Evolutionary conservation across 306 rosid species (phyloP).

Genomic region (Trichosanthes cucumerina): DNA sequence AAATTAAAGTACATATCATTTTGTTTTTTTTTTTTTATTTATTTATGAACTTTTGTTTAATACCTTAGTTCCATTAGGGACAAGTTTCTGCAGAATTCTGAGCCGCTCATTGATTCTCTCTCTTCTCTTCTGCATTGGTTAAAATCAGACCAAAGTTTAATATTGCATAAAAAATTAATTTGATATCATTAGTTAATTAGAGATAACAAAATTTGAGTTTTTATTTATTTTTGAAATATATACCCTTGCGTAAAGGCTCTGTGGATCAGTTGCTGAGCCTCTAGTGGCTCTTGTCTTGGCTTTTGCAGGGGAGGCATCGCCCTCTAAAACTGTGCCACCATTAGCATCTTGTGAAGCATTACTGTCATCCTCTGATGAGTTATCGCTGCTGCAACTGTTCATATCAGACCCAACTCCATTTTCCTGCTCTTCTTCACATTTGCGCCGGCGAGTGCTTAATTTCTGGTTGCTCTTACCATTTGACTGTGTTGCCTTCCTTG

Average conservation of each 20-base stretch:
- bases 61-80: conserved; percentile 20
- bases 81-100: conserved; percentile 5
- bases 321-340: not conserved
- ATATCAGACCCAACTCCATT: not conserved
- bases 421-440: conserved; percentile 15
- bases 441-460: not conserved
- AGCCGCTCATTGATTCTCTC: conserved; percentile 12
- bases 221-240: not conserved
- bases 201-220: not conserved
- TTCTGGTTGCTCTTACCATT: conserved; percentile 29
- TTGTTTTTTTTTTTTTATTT: not conserved
- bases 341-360: not conserved
- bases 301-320: not conserved
- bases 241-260: conserved; percentile 14
- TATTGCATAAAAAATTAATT: not conserved
- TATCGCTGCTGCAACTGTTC: not conserved
- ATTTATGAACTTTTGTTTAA: not conserved
- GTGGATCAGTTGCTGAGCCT: conserved; percentile 12
- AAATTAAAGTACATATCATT: not conserved
- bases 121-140: conserved; percentile 12
- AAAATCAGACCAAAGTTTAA: not conserved
- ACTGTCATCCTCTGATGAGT: conserved; percentile 1
- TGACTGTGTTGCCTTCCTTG: conserved; percentile 27
- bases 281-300: conserved; percentile 3
- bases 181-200: not conserved